Evolutionary conservation across 495 filamentous ascomycete genomes (phyloP).

Genomic region (Amphirosellinia nigrospora): DNA sequence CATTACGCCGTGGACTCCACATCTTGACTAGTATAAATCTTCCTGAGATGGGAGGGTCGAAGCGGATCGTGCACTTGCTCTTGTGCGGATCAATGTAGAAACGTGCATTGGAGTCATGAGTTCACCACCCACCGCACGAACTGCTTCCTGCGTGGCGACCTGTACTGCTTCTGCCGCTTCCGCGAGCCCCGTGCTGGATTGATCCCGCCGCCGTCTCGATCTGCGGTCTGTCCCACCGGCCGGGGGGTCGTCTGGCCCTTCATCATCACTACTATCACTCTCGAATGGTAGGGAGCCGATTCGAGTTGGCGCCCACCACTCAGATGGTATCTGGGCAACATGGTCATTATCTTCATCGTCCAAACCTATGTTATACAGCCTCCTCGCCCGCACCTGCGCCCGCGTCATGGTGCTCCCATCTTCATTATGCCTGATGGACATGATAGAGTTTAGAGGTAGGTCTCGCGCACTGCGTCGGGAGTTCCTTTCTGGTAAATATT

Average conservation of each 20-base stretch:
- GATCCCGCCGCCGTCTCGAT: constrained; percentile 36
- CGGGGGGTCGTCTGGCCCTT: constrained; percentile 37
- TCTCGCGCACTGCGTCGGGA: constrained; percentile 34
- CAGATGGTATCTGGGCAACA: constrained; percentile 58
- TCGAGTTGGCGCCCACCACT: constrained; percentile 52
- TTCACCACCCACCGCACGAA: constrained; percentile 59
- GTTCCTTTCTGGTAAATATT: constrained; percentile 56
- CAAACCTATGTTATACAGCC: constrained; percentile 52
- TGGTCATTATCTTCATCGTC: constrained; percentile 61
- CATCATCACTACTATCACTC: constrained; percentile 53
- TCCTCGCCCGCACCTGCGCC: constrained; percentile 46
- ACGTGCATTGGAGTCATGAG: constrained; percentile 72
- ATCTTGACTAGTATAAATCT: constrained; percentile 83
- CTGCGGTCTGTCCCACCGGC: constrained; percentile 28
- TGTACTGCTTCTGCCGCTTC: constrained; percentile 59
- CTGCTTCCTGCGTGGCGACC: constrained; percentile 59
- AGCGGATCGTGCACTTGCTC: constrained; percentile 84
- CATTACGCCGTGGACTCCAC: constrained; percentile 71
- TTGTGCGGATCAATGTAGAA: constrained; percentile 83
- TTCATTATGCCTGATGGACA: constrained; percentile 54
- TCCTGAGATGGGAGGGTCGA: constrained; percentile 86
- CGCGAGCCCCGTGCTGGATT: constrained; percentile 50
- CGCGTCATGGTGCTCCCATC: constrained; percentile 49
- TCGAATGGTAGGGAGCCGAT: constrained; percentile 60
- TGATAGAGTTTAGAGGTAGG: constrained; percentile 43